These are phyloP conservation scores for Penicillium sp. DNA, from an alignment of 2,329 filamentous ascomycete species.

Conservation along the genomic window DNA sequence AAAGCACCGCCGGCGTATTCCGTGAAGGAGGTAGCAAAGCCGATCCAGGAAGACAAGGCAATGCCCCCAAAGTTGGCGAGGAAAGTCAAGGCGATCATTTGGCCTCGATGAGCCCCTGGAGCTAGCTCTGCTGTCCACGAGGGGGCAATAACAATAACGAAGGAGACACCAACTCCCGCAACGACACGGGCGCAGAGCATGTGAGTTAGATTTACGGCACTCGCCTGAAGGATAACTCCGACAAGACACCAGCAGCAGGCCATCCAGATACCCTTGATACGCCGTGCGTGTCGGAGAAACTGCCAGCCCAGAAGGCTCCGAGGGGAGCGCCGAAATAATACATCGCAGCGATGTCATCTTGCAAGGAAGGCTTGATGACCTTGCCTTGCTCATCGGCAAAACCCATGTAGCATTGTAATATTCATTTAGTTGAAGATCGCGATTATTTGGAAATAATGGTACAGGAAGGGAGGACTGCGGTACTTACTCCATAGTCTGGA, in stretches of 20 bases:
- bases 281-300: slow-evolving; percentile 19
- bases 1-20: slow-evolving; percentile 12
- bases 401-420: slow-evolving; percentile 4
- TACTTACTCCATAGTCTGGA: slow-evolving; percentile 27
- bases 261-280: slow-evolving; percentile 24
- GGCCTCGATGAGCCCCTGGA: slow-evolving; percentile 16
- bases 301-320: slow-evolving; percentile 21
- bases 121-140: slow-evolving; percentile 24
- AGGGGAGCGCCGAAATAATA: slow-evolving; percentile 34
- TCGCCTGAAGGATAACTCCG: slow-evolving; percentile 23
- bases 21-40: slow-evolving; percentile 21
- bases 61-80: slow-evolving; percentile 32
- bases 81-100: slow-evolving; percentile 23
- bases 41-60: slow-evolving; percentile 27
- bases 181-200: slow-evolving; percentile 24
- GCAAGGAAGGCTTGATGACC: slow-evolving; percentile 33
- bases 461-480: background rate
- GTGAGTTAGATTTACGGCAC: slow-evolving; percentile 19
- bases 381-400: slow-evolving; percentile 9
- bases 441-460: background rate
- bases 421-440: slow-evolving; percentile 1
- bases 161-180: slow-evolving; percentile 25
- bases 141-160: slow-evolving; percentile 23
- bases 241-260: slow-evolving; percentile 22
- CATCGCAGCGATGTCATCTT: slow-evolving; percentile 41